phyloP scores from a whole-genome alignment of 176 grass and related monocot species.

The Bolboschoenus planiculmis region DNA sequence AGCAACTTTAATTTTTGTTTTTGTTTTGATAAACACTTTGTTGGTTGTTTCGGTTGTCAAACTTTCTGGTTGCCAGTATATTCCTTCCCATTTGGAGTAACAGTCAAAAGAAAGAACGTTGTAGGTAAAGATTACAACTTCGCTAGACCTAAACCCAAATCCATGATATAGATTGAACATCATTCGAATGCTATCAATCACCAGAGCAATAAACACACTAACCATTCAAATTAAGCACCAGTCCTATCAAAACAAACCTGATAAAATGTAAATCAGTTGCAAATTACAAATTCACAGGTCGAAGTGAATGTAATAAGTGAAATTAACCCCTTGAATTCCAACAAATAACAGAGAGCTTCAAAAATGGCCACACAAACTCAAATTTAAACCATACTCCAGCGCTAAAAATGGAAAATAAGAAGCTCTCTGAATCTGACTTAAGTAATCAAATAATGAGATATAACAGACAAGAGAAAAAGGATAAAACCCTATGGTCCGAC shows the following conservation, averaged over 20 bases:
- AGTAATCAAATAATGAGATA: neutral
- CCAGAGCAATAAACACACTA: neutral
- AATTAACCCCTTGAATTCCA: neutral
- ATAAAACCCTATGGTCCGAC: conserved; percentile 17
- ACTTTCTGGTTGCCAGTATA: neutral
- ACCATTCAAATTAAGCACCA: neutral
- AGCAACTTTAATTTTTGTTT: neutral
- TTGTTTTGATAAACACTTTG: neutral
- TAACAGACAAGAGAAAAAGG: neutral
- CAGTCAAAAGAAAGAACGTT: neutral
- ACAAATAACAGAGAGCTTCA: neutral
- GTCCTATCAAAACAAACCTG: neutral
- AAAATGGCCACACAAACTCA: neutral
- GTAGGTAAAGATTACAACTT: neutral
- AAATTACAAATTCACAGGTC: neutral
- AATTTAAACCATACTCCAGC: neutral
- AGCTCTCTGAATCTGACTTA: neutral
- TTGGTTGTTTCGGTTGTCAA: neutral
- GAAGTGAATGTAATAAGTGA: neutral
- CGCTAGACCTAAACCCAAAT: neutral
- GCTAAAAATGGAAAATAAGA: neutral
- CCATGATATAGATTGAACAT: neutral
- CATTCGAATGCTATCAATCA: neutral
- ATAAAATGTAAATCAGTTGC: neutral
- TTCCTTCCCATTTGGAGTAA: neutral